Evolutionary conservation across 495 filamentous ascomycete species (phyloP).

Genomic region (Tetracladium setigerum): DNA sequence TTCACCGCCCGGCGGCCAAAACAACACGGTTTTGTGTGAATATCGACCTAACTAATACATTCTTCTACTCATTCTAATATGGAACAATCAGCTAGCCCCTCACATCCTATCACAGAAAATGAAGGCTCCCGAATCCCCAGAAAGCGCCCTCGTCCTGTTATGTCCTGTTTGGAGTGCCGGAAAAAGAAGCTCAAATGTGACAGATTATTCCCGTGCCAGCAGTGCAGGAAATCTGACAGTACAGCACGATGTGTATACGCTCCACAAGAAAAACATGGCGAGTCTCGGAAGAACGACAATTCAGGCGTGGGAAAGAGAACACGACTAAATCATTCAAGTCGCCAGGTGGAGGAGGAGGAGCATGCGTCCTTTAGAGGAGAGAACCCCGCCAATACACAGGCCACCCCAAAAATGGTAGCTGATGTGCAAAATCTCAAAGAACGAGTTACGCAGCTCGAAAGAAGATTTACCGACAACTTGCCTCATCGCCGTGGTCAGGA

Average conservation of each 20-base stretch:
- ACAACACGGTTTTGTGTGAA: too few relatives aligned
- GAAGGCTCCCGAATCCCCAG: too few relatives aligned
- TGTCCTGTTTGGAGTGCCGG: conserved; percentile 12
- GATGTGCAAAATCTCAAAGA: too few relatives aligned
- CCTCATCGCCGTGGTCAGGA: too few relatives aligned
- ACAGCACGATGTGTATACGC: conserved; percentile 7
- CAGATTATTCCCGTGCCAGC: conserved; percentile 14
- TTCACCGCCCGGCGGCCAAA: too few relatives aligned
- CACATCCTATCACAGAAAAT: too few relatives aligned
- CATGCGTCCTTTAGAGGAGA: background rate
- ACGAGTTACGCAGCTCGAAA: too few relatives aligned
- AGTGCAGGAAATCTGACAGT: conserved; percentile 13
- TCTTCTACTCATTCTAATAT: too few relatives aligned
- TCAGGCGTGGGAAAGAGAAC: background rate
- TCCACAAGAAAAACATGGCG: conserved; percentile 6
- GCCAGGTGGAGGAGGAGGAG: background rate
- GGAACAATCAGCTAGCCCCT: too few relatives aligned
- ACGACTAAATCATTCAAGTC: background rate
- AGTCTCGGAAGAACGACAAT: background rate
- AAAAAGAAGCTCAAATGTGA: conserved; percentile 20
- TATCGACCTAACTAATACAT: too few relatives aligned
- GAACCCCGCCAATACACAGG: background rate
- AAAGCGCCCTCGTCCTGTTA: conserved; percentile 2
- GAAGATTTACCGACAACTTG: too few relatives aligned
- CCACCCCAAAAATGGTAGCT: conserved; percentile 6